These are phyloP conservation scores for Pseudogymnoascus pannorum DNA, from an alignment of 2,329 filamentous ascomycete genomes.

Conservation along the genomic window DNA sequence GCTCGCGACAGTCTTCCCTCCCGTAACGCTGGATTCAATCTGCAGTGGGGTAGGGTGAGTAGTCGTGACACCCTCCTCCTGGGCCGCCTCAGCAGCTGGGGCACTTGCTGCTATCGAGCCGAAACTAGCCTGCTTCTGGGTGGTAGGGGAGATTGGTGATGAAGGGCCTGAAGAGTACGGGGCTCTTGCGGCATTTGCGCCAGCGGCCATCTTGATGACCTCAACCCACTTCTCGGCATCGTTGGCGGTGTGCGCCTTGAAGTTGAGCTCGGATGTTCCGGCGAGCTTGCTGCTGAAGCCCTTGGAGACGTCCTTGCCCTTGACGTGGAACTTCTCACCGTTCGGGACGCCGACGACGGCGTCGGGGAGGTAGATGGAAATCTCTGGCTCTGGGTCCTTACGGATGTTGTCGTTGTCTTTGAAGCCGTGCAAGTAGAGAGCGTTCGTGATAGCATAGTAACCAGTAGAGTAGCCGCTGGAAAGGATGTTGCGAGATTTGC, in stretches of 20 bases:
- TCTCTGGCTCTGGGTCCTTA: slow-evolving; percentile 71
- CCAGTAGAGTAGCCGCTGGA: slow-evolving; percentile 66
- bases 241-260: slow-evolving; percentile 76
- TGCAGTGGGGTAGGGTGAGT: slow-evolving; percentile 18
- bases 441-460: slow-evolving; percentile 86
- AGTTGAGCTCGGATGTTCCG: slow-evolving; percentile 70
- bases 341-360: slow-evolving; percentile 65
- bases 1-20: slow-evolving; percentile 21
- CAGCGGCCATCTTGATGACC: slow-evolving; percentile 43
- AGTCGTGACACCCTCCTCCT: neutral
- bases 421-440: slow-evolving; percentile 91
- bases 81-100: neutral
- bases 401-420: slow-evolving; percentile 74
- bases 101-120: neutral
- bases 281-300: slow-evolving; percentile 74
- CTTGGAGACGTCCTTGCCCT: slow-evolving; percentile 85
- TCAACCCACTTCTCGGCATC: slow-evolving; percentile 84
- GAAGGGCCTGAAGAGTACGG: neutral
- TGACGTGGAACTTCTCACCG: slow-evolving; percentile 85
- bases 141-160: slow-evolving; percentile 7
- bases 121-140: slow-evolving; percentile 2
- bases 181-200: neutral
- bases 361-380: slow-evolving; percentile 88
- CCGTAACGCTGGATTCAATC: slow-evolving; percentile 17
- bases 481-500: slow-evolving; percentile 82